A percentile compares a stretch with the other conserved stretches of the same genome.
Evolutionary conservation across 495 filamentous ascomycete genomes (phyloP).

Genomic region (Neurospora sp.): DNA sequence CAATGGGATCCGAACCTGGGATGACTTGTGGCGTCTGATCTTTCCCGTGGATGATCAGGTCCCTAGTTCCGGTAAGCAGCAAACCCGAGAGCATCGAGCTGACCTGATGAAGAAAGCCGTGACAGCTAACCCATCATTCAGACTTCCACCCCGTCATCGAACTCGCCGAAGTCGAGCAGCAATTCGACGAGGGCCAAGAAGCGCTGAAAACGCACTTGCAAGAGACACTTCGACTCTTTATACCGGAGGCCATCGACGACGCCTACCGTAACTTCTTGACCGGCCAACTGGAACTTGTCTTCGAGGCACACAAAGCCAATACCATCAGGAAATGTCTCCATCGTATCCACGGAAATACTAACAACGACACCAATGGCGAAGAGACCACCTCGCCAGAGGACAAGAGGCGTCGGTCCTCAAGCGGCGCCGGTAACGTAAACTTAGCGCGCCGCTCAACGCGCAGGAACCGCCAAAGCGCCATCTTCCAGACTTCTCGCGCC

Average conservation of each 20-base stretch:
- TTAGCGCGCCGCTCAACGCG: neutral
- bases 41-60: conserved; percentile 12
- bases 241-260: conserved; percentile 11
- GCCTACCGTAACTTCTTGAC: conserved; percentile 18
- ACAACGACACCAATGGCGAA: neutral
- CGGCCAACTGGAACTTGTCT: conserved; percentile 19
- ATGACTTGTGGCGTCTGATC: conserved; percentile 9
- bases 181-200: conserved; percentile 14
- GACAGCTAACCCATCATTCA: conserved; percentile 2
- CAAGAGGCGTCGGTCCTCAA: neutral
- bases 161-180: conserved; percentile 18
- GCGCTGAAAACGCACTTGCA: conserved; percentile 13
- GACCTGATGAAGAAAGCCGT: neutral
- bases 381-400: neutral
- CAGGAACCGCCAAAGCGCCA: conserved; percentile 1
- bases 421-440: neutral
- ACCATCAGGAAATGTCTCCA: conserved; percentile 10
- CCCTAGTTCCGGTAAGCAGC: conserved; percentile 11
- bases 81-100: neutral
- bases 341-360: neutral
- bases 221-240: conserved; percentile 17
- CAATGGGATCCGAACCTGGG: conserved; percentile 10
- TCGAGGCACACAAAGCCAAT: conserved; percentile 19
- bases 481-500: neutral
- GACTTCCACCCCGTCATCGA: conserved; percentile 18